Conservation (phyloP, 805 yeast genomes). For the Lipomyces orientalis region DNA sequence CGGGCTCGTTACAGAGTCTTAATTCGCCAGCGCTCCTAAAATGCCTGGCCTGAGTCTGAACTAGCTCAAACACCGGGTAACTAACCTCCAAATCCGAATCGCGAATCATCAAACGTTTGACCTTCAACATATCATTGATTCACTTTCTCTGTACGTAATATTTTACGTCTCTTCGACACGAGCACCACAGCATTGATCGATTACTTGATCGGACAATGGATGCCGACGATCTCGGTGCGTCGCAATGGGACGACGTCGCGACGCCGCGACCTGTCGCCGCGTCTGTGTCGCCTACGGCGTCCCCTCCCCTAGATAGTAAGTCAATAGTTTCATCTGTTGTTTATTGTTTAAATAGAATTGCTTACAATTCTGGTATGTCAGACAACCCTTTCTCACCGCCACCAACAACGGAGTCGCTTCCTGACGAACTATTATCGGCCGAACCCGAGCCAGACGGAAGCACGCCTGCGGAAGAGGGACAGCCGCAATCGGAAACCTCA, state of each 20-base stretch:
- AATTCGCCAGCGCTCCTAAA: background rate
- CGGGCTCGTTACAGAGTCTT: background rate
- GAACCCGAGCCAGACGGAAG: conserved; percentile 18
- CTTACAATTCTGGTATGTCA: background rate
- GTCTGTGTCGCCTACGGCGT: conserved; percentile 12
- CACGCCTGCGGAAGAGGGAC: conserved; percentile 14
- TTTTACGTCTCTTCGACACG: background rate
- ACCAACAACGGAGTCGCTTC: background rate
- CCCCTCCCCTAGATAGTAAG: conserved; percentile 16
- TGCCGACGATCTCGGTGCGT: conserved; percentile 31
- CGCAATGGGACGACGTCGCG: conserved; percentile 38
- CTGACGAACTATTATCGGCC: background rate
- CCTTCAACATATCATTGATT: background rate
- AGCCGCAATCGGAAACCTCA: conserved; percentile 5
- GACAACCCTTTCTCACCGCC: conserved; percentile 6
- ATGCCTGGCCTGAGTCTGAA: background rate
- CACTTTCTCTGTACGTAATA: background rate
- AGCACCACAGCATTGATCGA: background rate
- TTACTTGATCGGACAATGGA: conserved; percentile 16
- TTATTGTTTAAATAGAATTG: background rate
- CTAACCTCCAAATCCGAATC: background rate
- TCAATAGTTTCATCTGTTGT: background rate
- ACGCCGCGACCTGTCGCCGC: conserved; percentile 17
- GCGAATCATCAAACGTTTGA: background rate
- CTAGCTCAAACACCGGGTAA: background rate